Conservation (phyloP, 306 rosid species). For the Cajanus cajan region DNA sequence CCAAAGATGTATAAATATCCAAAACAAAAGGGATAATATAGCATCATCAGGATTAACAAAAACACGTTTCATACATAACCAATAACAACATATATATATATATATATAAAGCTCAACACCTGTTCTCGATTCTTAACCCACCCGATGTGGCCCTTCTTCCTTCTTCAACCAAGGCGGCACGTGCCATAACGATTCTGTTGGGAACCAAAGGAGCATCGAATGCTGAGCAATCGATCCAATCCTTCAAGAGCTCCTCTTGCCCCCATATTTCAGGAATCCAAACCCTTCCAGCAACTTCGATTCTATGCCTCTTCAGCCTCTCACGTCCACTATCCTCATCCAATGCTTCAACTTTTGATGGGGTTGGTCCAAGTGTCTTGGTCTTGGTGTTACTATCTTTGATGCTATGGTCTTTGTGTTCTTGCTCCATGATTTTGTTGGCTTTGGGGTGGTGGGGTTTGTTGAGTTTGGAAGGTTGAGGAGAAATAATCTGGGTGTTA, state of each 20-base stretch:
- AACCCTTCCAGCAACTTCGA: conserved; percentile 69
- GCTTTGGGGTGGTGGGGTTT: not conserved
- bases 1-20: not conserved
- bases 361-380: not conserved
- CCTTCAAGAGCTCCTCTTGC: conserved; percentile 78
- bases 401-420: not conserved
- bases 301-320: conserved; percentile 70
- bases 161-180: conserved; percentile 66
- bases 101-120: conserved; percentile 55
- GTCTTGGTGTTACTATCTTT: not conserved
- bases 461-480: conserved; percentile 31
- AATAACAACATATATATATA: not conserved
- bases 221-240: conserved; percentile 76
- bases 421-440: not conserved
- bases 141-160: conserved; percentile 47
- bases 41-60: not conserved
- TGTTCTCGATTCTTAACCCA: conserved; percentile 53
- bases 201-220: conserved; percentile 77
- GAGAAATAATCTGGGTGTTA: not conserved
- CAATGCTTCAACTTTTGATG: conserved; percentile 9
- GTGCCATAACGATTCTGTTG: conserved; percentile 54
- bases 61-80: not conserved
- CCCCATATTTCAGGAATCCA: conserved; percentile 98
- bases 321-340: conserved; percentile 61
- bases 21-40: not conserved